Percentiles rank a stretch among this genome's conserved stretches.
Evolutionary conservation across 2,329 filamentous ascomycete species (phyloP).

Genomic region (Penicillium sp.): DNA sequence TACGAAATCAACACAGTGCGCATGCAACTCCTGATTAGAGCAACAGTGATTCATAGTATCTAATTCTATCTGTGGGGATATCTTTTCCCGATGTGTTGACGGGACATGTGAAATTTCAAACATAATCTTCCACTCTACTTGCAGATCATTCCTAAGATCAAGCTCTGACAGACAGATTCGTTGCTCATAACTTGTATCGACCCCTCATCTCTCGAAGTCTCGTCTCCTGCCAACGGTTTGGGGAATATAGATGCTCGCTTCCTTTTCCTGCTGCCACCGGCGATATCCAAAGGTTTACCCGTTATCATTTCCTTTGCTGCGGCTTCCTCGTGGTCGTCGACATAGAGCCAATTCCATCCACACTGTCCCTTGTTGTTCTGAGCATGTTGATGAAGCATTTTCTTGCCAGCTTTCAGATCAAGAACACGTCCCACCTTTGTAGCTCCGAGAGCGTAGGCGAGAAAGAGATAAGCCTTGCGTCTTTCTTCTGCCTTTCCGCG

Average conservation of each 20-base stretch:
- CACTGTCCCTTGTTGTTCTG: constrained; percentile 27
- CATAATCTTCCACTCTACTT: constrained; percentile 45
- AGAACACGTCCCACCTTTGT: constrained; percentile 60
- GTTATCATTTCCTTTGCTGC: constrained; percentile 48
- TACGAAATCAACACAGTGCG: not conserved
- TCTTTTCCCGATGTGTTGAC: not conserved
- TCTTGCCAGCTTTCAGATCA: constrained; percentile 62
- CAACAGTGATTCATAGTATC: not conserved
- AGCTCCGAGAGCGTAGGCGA: constrained; percentile 75
- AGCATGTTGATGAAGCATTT: constrained; percentile 52
- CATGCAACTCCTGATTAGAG: not conserved
- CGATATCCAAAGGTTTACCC: constrained; percentile 10
- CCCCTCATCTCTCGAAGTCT: constrained; percentile 33
- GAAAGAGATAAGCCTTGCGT: constrained; percentile 71
- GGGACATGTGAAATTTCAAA: not conserved
- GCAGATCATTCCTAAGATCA: constrained; percentile 78
- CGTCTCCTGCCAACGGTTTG: constrained; percentile 21
- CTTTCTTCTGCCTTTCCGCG: constrained; percentile 61
- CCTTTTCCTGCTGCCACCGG: constrained; percentile 34
- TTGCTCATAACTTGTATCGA: constrained; percentile 68
- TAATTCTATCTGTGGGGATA: not conserved
- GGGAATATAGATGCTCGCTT: constrained; percentile 35
- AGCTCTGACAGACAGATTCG: constrained; percentile 86
- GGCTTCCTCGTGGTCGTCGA: constrained; percentile 61
- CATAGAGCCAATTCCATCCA: constrained; percentile 73